Conservation (phyloP, 495 filamentous ascomycete genomes). For the Terfezia boudieri region DNA sequence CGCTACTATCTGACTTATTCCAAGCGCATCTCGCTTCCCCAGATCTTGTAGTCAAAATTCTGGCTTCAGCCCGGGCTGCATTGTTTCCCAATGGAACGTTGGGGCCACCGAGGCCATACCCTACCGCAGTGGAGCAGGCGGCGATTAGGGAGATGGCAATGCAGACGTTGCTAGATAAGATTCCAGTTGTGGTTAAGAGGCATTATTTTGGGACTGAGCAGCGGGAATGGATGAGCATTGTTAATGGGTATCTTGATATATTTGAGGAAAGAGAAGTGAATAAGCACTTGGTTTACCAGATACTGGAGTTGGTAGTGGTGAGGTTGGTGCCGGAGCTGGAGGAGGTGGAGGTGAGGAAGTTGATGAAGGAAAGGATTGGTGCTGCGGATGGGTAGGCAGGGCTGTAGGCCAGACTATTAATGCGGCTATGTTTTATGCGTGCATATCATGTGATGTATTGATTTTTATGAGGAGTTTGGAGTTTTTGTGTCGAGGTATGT, state of each 20-base stretch:
- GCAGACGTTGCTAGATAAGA: slow-evolving; percentile 27
- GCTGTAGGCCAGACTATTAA: not conserved
- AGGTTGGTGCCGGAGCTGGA: slow-evolving; percentile 65
- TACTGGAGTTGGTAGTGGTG: slow-evolving; percentile 56
- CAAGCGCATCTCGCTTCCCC: slow-evolving; percentile 41
- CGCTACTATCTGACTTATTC: slow-evolving; percentile 53
- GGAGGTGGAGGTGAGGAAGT: slow-evolving; percentile 44
- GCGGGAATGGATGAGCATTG: slow-evolving; percentile 26
- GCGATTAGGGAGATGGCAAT: slow-evolving; percentile 31
- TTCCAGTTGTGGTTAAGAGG: slow-evolving; percentile 26
- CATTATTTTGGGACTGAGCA: slow-evolving; percentile 30
- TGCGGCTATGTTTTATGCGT: no score
- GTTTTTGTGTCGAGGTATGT: no score
- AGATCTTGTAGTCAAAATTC: slow-evolving; percentile 44
- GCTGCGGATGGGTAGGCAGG: not conserved
- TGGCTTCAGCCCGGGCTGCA: slow-evolving; percentile 45
- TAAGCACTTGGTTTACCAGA: slow-evolving; percentile 60
- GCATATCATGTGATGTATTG: no score
- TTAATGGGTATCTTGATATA: slow-evolving; percentile 38
- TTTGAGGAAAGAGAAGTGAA: slow-evolving; percentile 71
- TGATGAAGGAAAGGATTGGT: slow-evolving; percentile 49
- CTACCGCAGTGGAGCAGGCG: slow-evolving; percentile 26
- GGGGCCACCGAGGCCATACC: slow-evolving; percentile 25
- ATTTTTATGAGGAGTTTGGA: no score
- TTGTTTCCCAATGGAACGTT: slow-evolving; percentile 60